Evolutionary conservation across 495 filamentous ascomycete genomes (phyloP), one percentile per base, ranked within the genome.

Genomic region (Hyphodiscus hymeniophilus): DNA sequence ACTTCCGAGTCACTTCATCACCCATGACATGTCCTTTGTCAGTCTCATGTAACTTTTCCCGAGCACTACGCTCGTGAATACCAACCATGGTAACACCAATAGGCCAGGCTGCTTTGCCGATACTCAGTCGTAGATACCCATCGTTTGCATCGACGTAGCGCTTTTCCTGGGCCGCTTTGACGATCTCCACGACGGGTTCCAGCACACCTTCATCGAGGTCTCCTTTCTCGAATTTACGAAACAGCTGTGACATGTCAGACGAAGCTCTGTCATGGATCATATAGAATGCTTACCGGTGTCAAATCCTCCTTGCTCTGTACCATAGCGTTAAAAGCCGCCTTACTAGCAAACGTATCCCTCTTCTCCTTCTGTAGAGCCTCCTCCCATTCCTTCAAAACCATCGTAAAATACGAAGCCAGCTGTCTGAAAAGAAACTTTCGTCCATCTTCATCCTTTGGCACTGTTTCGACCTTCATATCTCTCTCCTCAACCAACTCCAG

Each of bases 51-150:
- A 98, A 71, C 68, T 97, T 97, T 67, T 98, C 92, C 31, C 92
- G 77, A 5, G 92, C 91, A 38, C 81, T 88, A 51, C 92, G 81
- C 69, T 97, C 92, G 77, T 98, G 92, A 60, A 98, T 98, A 72
- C 92, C 92, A 53, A 98, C 92, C 92, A 97, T 96, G 57, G 92
- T 98, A 23, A 98, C 92, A 67, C 92, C 92, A 62, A 98, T 98
- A 22, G 92, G 92, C 92, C 92, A 98, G 18, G 92, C 92, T 65
- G 92, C 94, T 74, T 98, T 98, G 45, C 92, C 92, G 63, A 98
- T 98, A 65, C 87, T 94, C 47, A 97, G 66, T 28, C 87, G 72
- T 41, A 98, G 65, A 62, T 97, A 98, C 1, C 88, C 88, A 61
- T 98, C 90, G 59, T 96, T 97, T 17, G 92, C 92, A 66, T 95